phyloP scores from a whole-genome alignment of 768 basidiomycete genomes.

The Kwoniella europaea region DNA sequence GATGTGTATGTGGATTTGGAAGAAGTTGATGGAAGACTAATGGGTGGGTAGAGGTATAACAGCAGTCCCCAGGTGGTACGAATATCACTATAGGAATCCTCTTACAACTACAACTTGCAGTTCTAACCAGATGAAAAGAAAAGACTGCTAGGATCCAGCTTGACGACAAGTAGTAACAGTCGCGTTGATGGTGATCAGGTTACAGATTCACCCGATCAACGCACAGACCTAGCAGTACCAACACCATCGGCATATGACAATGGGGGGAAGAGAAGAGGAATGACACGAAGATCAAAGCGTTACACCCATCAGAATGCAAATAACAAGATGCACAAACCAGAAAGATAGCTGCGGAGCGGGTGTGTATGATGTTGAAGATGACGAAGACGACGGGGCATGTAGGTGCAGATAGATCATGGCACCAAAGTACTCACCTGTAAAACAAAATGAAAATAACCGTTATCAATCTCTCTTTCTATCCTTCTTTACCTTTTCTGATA shows the following conservation, averaged over 20 bases:
- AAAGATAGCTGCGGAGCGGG: neutral
- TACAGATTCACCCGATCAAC: neutral
- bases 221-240: neutral
- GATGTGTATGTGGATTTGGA: neutral
- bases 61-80: too few relatives aligned
- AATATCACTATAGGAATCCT: too few relatives aligned
- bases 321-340: neutral
- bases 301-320: constrained; percentile 1
- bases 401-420: too few relatives aligned
- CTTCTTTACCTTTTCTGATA: too few relatives aligned
- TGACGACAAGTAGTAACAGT: neutral
- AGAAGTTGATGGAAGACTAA: neutral
- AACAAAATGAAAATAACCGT: too few relatives aligned
- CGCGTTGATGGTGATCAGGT: constrained; percentile 2
- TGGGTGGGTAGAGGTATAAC: too few relatives aligned
- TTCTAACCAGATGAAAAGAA: too few relatives aligned
- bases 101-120: too few relatives aligned
- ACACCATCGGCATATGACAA: neutral
- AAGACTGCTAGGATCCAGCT: too few relatives aligned
- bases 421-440: constrained; percentile 6
- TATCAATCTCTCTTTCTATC: too few relatives aligned
- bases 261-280: constrained; percentile 1
- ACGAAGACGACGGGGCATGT: too few relatives aligned
- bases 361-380: neutral
- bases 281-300: constrained; percentile 8